A percentile compares a stretch with the other conserved stretches of the same genome.
These are phyloP conservation scores for Coemansia sp. DNA, from an alignment of 192 early-diverging fungal genomes.

Conservation along the genomic window DNA sequence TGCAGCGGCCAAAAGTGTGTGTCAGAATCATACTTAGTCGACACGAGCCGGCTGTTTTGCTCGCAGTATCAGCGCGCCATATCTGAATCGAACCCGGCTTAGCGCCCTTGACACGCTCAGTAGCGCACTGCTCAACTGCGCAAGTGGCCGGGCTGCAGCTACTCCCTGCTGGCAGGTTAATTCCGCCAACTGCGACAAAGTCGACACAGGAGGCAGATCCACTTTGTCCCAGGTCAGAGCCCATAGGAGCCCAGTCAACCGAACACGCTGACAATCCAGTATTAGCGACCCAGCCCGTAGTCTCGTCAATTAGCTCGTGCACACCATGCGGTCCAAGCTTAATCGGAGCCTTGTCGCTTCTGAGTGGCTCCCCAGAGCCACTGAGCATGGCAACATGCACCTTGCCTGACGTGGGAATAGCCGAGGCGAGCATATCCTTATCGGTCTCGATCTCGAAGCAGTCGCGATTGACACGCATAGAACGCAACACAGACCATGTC, in stretches of 20 bases:
- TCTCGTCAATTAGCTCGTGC: constrained; percentile 2
- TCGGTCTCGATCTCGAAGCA: constrained; percentile 12
- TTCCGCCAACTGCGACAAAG: constrained; percentile 34
- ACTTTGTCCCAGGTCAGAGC: background rate
- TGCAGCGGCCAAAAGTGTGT: constrained; percentile 42
- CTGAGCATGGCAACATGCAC: constrained; percentile 1
- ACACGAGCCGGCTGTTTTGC: background rate
- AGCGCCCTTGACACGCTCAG: constrained; percentile 15
- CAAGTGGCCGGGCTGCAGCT: background rate
- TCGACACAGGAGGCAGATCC: constrained; percentile 3
- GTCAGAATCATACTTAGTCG: constrained; percentile 23
- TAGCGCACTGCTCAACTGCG: background rate
- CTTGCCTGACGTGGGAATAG: background rate
- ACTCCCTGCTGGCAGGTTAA: constrained; percentile 8
- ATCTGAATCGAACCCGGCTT: constrained; percentile 39
- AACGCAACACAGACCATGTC: constrained; percentile 26
- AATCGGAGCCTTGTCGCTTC: background rate
- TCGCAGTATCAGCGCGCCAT: constrained; percentile 27
- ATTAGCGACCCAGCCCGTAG: constrained; percentile 26
- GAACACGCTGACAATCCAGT: constrained; percentile 15
- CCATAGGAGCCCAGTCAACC: constrained; percentile 42
- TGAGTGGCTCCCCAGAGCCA: background rate
- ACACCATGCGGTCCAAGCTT: constrained; percentile 5
- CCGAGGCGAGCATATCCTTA: background rate
- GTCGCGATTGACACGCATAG: constrained; percentile 1